Conservation (phyloP, 2,329 filamentous ascomycete species). For the Sporothrix inflata region DNA sequence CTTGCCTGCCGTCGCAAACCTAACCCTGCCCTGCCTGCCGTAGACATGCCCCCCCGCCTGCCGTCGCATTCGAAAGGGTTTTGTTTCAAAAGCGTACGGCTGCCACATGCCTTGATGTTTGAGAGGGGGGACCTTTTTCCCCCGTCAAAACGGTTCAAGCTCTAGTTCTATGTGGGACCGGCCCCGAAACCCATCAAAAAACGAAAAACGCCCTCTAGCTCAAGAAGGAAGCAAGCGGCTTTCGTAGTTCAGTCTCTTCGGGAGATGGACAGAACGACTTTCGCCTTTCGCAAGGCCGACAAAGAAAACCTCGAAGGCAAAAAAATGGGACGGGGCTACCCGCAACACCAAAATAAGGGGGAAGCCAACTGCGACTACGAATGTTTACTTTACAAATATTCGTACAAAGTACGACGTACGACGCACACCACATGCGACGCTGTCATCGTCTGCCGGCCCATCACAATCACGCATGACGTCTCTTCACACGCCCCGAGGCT, state of each 20-base stretch:
- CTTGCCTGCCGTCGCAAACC: not conserved
- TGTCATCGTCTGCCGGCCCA: no score
- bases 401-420: not conserved
- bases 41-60: not conserved
- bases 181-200: not conserved
- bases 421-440: not conserved
- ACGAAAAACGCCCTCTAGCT: not conserved
- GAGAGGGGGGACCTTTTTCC: not conserved
- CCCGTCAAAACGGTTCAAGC: not conserved
- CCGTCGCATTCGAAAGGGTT: not conserved
- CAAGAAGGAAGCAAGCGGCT: not conserved
- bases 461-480: not conserved
- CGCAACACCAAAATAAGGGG: not conserved
- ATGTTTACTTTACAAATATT: not conserved
- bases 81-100: not conserved
- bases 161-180: not conserved
- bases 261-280: not conserved
- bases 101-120: not conserved
- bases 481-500: not conserved
- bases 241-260: not conserved
- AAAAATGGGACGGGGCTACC: slow-evolving; percentile 22
- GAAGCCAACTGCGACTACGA: not conserved
- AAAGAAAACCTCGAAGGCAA: not conserved
- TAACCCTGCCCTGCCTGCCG: not conserved
- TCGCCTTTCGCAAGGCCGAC: not conserved